Base-by-base conservation (phyloP, 345 rosid genomes). In the Ceriops decandra region DNA sequence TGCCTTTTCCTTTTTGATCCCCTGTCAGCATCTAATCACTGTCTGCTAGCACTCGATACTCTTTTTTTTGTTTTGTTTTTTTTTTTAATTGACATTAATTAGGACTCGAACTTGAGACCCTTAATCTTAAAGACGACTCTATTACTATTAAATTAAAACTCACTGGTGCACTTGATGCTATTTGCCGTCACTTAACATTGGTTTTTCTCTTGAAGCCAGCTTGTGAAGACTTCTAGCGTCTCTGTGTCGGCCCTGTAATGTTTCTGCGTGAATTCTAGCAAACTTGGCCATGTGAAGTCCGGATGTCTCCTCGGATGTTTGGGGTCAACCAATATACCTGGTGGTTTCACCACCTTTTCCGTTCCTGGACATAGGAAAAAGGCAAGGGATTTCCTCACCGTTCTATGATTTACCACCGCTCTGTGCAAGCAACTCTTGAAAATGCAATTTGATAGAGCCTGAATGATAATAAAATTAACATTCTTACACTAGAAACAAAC, bases 381-480 rank as follows among this genome's bases (percentile, higher is more conserved):
- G 7, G 99, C 98, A 20, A 95, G 85, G 32, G 99, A 92, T 80
- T 87, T 92, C 71, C 99, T 88, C 32, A 88, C 79, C 6, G 73
- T 90, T 69, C 32, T 69, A 46, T 76, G 88, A 74, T 90, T 95
- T 63, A 95, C 98, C 52, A 95, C 97, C 7, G 99, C 99, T 64
- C 96, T 75, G 77, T 95, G 99, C 79, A 95, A 67, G 83, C 98
- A 92, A 69, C 99, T 95, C 79, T 88, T 95, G 89, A 85, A 92
- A 70, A 72, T 81, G 11, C 90, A 89, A 69, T 95, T 95, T 5
- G 98, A 87, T 21, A 95, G 84, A 30, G 99, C 99, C 99, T 95
- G 79, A 30, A 68, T 1, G 15, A 38, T 10, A 53, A 52, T 42
- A 22, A 33, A 16, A 49, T 47, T 32, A n/a, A 24, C 59, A 13